Percentiles rank a stretch among this genome's conserved stretches.
phyloP scores from a whole-genome alignment of 1,284 basidiomycete genomes.

The Microstroma glucosiphilum region DNA sequence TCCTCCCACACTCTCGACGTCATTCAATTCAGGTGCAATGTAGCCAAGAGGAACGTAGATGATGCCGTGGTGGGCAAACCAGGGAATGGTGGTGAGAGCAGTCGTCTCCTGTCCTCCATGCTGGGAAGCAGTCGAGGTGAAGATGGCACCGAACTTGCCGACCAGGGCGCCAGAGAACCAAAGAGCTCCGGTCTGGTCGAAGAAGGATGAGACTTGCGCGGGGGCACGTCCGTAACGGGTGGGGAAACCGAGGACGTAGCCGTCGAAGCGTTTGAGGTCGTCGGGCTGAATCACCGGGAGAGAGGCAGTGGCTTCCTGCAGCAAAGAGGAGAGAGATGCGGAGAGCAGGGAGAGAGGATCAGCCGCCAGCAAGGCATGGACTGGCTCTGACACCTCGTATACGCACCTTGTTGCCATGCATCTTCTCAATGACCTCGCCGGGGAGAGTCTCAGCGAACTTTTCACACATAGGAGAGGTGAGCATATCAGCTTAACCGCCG shows the following conservation, averaged over 20 bases:
- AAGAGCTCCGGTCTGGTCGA: conserved; percentile 67
- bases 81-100: conserved; percentile 36
- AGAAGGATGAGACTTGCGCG: conserved; percentile 57
- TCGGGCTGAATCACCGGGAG: conserved; percentile 68
- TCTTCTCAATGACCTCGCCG: conserved; percentile 66
- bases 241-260: conserved; percentile 60
- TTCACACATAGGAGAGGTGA: neutral
- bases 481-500: neutral
- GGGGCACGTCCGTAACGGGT: conserved; percentile 53
- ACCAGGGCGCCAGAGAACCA: conserved; percentile 68
- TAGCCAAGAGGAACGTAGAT: conserved; percentile 32
- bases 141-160: conserved; percentile 71
- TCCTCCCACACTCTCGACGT: conserved; percentile 24
- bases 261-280: conserved; percentile 59
- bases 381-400: neutral
- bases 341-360: too few species aligned
- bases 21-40: conserved; percentile 18
- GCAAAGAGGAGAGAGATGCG: neutral
- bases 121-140: conserved; percentile 59
- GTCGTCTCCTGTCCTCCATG: conserved; percentile 50
- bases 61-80: conserved; percentile 38
- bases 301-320: conserved; percentile 52
- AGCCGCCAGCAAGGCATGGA: neutral
- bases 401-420: conserved; percentile 60
- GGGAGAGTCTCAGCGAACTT: conserved; percentile 78